Evolutionary conservation across 2,329 filamentous ascomycete genomes (phyloP).

Genomic region (Cytospora piceicola): DNA sequence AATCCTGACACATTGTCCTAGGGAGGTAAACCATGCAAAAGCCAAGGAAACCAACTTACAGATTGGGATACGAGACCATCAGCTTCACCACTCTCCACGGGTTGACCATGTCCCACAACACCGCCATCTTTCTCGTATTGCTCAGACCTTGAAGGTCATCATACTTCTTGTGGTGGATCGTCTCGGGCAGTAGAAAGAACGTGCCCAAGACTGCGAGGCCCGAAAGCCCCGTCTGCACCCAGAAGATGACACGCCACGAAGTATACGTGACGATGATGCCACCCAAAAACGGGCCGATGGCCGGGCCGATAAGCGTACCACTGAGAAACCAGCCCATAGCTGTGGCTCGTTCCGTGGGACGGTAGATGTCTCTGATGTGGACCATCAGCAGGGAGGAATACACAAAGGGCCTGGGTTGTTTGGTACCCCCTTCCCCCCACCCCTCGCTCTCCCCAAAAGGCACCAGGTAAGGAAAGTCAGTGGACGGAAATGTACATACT

Average conservation of each 20-base stretch:
- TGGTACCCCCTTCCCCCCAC: not conserved
- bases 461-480: not conserved
- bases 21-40: not conserved
- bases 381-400: not conserved
- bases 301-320: slow-evolving; percentile 68
- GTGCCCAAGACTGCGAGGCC: slow-evolving; percentile 59
- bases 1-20: not conserved
- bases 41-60: slow-evolving; percentile 11
- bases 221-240: slow-evolving; percentile 67
- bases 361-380: slow-evolving; percentile 52
- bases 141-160: slow-evolving; percentile 58
- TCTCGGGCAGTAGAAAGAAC: slow-evolving; percentile 68
- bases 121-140: slow-evolving; percentile 46
- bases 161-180: slow-evolving; percentile 62
- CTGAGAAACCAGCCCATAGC: slow-evolving; percentile 69
- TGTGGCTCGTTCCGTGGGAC: slow-evolving; percentile 65
- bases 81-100: slow-evolving; percentile 61
- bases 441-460: not conserved
- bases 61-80: slow-evolving; percentile 63
- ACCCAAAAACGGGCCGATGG: slow-evolving; percentile 65
- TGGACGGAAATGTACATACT: slow-evolving; percentile 36
- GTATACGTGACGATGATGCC: slow-evolving; percentile 71
- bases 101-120: slow-evolving; percentile 63
- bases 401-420: not conserved
- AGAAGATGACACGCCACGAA: slow-evolving; percentile 71